Evolutionary conservation across 306 rosid species (phyloP).

Genomic region (Dryas octopetala): DNA sequence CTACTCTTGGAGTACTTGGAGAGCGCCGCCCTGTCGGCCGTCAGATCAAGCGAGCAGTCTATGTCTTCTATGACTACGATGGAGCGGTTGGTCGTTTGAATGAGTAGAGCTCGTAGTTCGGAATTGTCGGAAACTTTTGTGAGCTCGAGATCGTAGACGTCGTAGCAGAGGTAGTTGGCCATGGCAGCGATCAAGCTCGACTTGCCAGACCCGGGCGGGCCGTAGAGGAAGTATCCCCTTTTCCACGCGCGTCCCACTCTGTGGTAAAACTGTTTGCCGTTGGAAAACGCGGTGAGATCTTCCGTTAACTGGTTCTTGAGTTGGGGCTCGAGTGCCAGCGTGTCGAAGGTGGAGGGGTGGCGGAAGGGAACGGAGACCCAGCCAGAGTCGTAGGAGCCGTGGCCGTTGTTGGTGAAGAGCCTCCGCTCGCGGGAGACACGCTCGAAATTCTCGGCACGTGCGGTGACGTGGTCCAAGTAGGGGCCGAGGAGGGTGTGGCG

Average conservation of each 20-base stretch:
- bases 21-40: conserved; percentile 48
- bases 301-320: conserved; percentile 59
- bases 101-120: conserved; percentile 66
- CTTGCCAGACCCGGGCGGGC: conserved; percentile 90
- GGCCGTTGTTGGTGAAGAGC: conserved; percentile 72
- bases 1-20: conserved; percentile 22
- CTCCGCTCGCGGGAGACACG: conserved; percentile 75
- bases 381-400: conserved; percentile 70
- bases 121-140: conserved; percentile 84
- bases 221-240: conserved; percentile 75
- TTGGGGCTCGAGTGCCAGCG: conserved; percentile 66
- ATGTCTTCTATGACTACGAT: conserved; percentile 83
- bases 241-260: conserved; percentile 93
- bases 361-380: conserved; percentile 92
- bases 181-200: conserved; percentile 86
- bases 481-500: conserved; percentile 55
- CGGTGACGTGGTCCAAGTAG: conserved; percentile 59
- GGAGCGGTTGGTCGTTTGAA: conserved; percentile 83
- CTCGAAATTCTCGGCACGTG: conserved; percentile 72
- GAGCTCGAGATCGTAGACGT: conserved; percentile 78
- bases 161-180: conserved; percentile 84
- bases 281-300: conserved; percentile 61
- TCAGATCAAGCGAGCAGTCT: conserved; percentile 76
- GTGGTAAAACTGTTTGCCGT: conserved; percentile 67
- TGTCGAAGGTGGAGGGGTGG: conserved; percentile 80